Evolutionary conservation across 306 rosid species (phyloP).

Genomic region (Castanopsis chinensis): DNA sequence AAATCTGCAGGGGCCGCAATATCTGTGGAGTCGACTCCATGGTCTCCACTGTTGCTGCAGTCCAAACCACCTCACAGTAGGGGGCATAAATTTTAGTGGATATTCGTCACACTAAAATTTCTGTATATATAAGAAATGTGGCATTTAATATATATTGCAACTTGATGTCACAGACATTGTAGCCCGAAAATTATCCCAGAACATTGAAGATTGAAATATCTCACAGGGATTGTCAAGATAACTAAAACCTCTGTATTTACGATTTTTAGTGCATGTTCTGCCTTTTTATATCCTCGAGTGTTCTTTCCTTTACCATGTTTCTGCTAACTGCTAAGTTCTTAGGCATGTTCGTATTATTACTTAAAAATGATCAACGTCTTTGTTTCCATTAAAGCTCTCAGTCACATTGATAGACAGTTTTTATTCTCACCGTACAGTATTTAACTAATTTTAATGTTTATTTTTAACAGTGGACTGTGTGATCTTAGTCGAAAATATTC

Average conservation of each 20-base stretch:
- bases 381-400: no score
- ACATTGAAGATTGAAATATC: neutral
- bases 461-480: no score
- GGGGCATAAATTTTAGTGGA: neutral
- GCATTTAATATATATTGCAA: neutral
- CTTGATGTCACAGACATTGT: neutral
- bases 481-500: no score
- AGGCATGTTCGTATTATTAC: neutral
- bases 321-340: neutral
- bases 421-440: no score
- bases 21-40: conserved; percentile 87
- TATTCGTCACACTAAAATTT: neutral
- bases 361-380: no score
- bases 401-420: no score
- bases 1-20: conserved; percentile 78
- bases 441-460: no score
- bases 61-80: conserved; percentile 34
- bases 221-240: conserved; percentile 9
- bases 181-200: neutral
- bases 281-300: no score
- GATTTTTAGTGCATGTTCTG: neutral
- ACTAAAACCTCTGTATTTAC: neutral
- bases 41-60: conserved; percentile 82
- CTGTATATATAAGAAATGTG: conserved; percentile 21
- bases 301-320: no score